phyloP scores from a whole-genome alignment of 2,329 filamentous ascomycete genomes.

The Aureobasidium leucospermi region DNA sequence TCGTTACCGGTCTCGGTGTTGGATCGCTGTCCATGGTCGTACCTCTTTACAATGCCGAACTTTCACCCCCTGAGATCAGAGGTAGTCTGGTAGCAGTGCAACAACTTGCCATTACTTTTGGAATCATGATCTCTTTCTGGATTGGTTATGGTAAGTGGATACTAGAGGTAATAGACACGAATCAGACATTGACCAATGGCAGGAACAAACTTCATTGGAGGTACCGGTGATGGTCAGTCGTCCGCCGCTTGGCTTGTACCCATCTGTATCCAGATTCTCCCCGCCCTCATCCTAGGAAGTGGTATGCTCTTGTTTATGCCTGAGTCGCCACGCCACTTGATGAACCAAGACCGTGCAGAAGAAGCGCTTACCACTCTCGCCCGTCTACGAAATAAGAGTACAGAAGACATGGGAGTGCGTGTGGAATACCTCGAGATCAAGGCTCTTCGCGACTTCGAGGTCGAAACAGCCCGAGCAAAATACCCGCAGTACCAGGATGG shows the following conservation, averaged over 20 bases:
- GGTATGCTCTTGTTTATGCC: slow-evolving; percentile 72
- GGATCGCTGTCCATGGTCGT: slow-evolving; percentile 61
- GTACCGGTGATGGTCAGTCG: slow-evolving; percentile 48
- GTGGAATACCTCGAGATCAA: slow-evolving; percentile 78
- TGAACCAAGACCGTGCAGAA: slow-evolving; percentile 59
- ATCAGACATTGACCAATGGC: background rate
- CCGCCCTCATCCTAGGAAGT: slow-evolving; percentile 54
- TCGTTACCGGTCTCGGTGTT: slow-evolving; percentile 61
- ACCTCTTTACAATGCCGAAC: slow-evolving; percentile 36
- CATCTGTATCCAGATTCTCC: slow-evolving; percentile 60
- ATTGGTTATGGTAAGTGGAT: slow-evolving; percentile 28
- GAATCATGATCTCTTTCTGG: slow-evolving; percentile 22
- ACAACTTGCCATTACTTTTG: slow-evolving; percentile 50
- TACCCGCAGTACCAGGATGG: slow-evolving; percentile 48
- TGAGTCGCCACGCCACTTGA: slow-evolving; percentile 66
- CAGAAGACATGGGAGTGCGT: slow-evolving; percentile 59
- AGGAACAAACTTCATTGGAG: slow-evolving; percentile 40
- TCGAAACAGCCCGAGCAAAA: slow-evolving; percentile 56
- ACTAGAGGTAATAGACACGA: background rate
- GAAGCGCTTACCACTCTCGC: slow-evolving; percentile 59
- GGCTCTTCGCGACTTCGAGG: slow-evolving; percentile 68
- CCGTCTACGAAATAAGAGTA: slow-evolving; percentile 51
- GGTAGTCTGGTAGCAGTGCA: slow-evolving; percentile 58
- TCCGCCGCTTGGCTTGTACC: slow-evolving; percentile 66
- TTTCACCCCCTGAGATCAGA: slow-evolving; percentile 50